phyloP scores from a whole-genome alignment of 768 basidiomycete species.

The Podaxis sp. region DNA sequence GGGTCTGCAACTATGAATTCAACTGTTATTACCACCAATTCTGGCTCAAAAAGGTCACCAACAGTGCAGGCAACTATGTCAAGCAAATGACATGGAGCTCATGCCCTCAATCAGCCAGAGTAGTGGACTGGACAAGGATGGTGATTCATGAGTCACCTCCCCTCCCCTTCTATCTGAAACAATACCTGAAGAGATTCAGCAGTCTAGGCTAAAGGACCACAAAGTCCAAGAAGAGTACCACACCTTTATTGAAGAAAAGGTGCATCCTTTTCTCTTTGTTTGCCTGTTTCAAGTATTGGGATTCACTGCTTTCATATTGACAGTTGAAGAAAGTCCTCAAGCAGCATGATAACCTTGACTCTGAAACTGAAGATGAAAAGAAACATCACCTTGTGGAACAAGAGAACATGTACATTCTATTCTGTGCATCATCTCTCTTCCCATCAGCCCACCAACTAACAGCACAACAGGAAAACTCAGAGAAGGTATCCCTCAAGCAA shows the following conservation, averaged over 20 bases:
- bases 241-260: conserved; percentile 64
- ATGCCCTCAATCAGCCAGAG: conserved; percentile 76
- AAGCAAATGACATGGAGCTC: conserved; percentile 50
- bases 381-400: conserved; percentile 52
- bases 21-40: background rate
- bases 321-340: conserved; percentile 54
- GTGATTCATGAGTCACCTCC: conserved; percentile 61
- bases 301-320: background rate
- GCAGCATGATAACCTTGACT: conserved; percentile 29
- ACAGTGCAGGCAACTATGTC: background rate
- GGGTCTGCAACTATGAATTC: background rate
- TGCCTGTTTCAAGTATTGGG: background rate
- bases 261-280: conserved; percentile 24
- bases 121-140: conserved; percentile 71
- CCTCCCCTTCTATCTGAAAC: background rate
- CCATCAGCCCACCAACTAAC: background rate
- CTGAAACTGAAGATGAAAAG: conserved; percentile 32
- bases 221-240: conserved; percentile 68
- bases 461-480: conserved; percentile 62
- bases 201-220: conserved; percentile 56
- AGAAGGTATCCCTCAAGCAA: conserved; percentile 67
- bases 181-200: conserved; percentile 32
- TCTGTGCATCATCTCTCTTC: conserved; percentile 47
- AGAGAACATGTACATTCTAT: conserved; percentile 71
- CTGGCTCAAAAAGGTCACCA: background rate